These are phyloP conservation scores for Calvatia gigantea DNA, from an alignment of 768 basidiomycete genomes.

Conservation along the genomic window DNA sequence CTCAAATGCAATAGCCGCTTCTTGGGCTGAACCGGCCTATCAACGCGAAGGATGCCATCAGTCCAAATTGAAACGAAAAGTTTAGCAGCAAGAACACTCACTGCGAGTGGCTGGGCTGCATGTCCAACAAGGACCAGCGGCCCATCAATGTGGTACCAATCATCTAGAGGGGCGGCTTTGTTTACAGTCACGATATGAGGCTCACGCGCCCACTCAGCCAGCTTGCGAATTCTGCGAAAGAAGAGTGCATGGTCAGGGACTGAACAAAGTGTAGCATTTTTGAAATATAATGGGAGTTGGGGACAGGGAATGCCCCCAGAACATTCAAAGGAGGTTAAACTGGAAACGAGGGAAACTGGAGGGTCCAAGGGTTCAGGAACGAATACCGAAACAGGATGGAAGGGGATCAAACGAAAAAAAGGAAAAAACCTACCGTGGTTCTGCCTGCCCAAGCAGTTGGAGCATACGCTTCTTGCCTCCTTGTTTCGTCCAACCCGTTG, in stretches of 20 bases:
- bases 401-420: not conserved
- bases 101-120: conserved; percentile 9
- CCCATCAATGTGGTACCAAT: conserved; percentile 10
- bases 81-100: not conserved
- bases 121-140: conserved; percentile 7
- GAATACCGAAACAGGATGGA: not conserved
- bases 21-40: conserved; percentile 9
- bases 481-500: conserved; percentile 1
- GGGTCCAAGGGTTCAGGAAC: not conserved
- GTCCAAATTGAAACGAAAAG: not conserved
- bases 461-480: not conserved
- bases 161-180: not conserved
- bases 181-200: conserved; percentile 8
- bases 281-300: not conserved
- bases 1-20: conserved; percentile 44
- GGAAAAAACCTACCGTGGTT: conserved; percentile 7
- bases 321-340: not conserved
- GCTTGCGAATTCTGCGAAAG: conserved; percentile 3
- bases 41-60: not conserved
- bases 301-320: not conserved
- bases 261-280: no score
- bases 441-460: not conserved
- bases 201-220: conserved; percentile 9
- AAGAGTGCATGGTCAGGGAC: not conserved
- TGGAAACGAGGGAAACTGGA: not conserved